Evolutionary conservation across 495 filamentous ascomycete species (phyloP), one percentile per base, ranked within the genome.

Genomic region (Aspergillus bridgeri): DNA sequence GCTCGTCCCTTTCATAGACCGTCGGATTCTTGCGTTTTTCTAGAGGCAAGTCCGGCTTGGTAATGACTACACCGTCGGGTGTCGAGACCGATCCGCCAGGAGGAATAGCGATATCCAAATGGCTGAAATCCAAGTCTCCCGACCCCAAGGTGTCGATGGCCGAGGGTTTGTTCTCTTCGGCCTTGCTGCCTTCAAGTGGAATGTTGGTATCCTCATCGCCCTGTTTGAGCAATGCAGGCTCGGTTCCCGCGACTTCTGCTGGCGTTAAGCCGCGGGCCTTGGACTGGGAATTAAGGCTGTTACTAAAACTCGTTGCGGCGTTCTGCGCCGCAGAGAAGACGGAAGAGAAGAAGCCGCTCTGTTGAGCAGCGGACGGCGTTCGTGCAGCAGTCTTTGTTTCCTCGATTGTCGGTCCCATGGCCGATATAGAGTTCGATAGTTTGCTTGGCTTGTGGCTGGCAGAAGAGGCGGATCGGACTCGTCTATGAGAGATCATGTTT

Each of bases 271-370:
- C 73, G 29, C 79, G 70, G 44, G 65, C 71, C 53, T 67, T 75
- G 21, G 75, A 60, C 25, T 73, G 79, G 2, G 70, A 82, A 59
- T 90, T 91, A 24, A 98, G 89, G 48, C 81, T 92, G 65, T 83
- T 96, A 61, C 83, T 92, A 5, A 99, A 65, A 2, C 85, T 86
- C 61, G 83, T 91, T n/a, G 94, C 93, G 42, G 95, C 93, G 73
- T 89, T 98, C 66, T 98, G 94, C 17, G 93, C 92, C 25, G 86
- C 93, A 27, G 91, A 91, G 63, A 98, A 90, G 66, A 98, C 88
- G 17, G 87, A 89, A 6, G 90, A 93, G 70, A 98, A 98, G 71
- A 98, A 98, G 0, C 92, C 90, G 46, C 78, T 79, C 45, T 70
- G 80, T 48, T 78, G 77, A 52, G 67, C 66, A 15, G 60, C 60